Evolutionary conservation across 441 rosid species (phyloP).

Genomic region (Mallotus japonicus): DNA sequence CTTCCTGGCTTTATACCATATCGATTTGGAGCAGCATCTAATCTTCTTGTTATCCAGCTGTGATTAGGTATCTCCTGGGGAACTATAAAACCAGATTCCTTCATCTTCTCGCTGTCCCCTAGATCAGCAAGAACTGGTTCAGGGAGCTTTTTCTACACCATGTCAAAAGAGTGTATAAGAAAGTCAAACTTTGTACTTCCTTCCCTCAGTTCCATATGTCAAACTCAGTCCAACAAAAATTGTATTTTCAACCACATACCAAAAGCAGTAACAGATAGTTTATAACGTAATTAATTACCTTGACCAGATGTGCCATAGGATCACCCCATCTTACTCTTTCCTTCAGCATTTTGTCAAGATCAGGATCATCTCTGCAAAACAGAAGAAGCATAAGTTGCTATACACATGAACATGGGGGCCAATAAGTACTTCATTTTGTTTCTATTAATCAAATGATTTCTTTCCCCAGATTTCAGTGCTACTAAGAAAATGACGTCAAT

Average conservation of each 20-base stretch:
- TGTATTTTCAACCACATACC: not conserved
- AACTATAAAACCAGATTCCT: conserved; percentile 79
- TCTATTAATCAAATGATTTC: not conserved
- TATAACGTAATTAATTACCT: conserved; percentile 42
- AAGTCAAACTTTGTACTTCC: not conserved
- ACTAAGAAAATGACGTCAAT: not conserved
- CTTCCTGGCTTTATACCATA: conserved; percentile 91
- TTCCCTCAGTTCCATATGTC: not conserved
- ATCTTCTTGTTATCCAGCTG: conserved; percentile 79
- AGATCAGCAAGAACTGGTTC: conserved; percentile 55
- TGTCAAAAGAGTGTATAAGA: conserved; percentile 4
- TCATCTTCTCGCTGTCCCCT: conserved; percentile 85
- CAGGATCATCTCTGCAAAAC: conserved; percentile 77
- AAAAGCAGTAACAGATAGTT: conserved; percentile 9
- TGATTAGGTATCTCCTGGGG: conserved; percentile 81
- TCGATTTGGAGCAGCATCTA: conserved; percentile 78
- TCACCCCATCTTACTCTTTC: conserved; percentile 84
- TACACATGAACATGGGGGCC: not conserved
- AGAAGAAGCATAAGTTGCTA: conserved; percentile 13
- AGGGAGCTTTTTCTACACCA: conserved; percentile 51
- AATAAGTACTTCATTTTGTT: not conserved
- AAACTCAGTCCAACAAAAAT: not conserved
- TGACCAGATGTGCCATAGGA: conserved; percentile 93
- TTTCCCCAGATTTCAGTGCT: not conserved
- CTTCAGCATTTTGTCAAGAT: conserved; percentile 73